These are phyloP conservation scores for Sistotremastrum niveocremeum DNA, from an alignment of 768 basidiomycete species.

Conservation along the genomic window DNA sequence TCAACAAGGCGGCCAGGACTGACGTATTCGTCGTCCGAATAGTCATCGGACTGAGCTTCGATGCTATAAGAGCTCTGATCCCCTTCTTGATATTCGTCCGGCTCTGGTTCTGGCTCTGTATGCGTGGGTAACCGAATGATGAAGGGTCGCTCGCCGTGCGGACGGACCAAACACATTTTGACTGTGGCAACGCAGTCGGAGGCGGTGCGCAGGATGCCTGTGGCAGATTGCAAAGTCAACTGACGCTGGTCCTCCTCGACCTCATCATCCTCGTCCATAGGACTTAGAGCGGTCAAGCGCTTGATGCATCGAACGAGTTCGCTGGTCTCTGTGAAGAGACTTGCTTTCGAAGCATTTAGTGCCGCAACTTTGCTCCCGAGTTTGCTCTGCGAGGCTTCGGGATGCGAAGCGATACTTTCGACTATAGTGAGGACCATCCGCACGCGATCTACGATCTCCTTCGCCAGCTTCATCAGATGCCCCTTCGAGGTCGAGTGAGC, in stretches of 20 bases:
- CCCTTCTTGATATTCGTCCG: neutral
- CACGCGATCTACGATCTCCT: slow-evolving; percentile 87
- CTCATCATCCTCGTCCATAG: slow-evolving; percentile 25
- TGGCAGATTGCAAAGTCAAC: slow-evolving; percentile 69
- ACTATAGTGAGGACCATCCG: slow-evolving; percentile 85
- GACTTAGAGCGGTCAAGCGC: slow-evolving; percentile 44
- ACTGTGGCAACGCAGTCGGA: slow-evolving; percentile 82
- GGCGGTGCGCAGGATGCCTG: slow-evolving; percentile 74
- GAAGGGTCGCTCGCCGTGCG: slow-evolving; percentile 47
- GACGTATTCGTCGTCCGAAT: neutral
- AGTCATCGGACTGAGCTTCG: too few relatives aligned
- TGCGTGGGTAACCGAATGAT: slow-evolving; percentile 46
- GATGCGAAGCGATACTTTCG: slow-evolving; percentile 73
- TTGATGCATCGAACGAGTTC: slow-evolving; percentile 83
- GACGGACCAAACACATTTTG: slow-evolving; percentile 62
- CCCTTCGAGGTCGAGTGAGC: slow-evolving; percentile 91
- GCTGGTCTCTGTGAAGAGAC: slow-evolving; percentile 73
- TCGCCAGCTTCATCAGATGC: slow-evolving; percentile 88
- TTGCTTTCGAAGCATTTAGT: slow-evolving; percentile 61
- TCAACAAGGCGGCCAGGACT: neutral
- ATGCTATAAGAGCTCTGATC: too few relatives aligned
- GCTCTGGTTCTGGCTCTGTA: slow-evolving; percentile 27
- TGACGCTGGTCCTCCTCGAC: slow-evolving; percentile 78
- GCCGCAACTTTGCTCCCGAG: slow-evolving; percentile 47
- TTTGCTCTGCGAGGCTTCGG: slow-evolving; percentile 51